Base-by-base conservation (phyloP, 805 yeast genomes). In the Diddensiella caesifluorescens region DNA sequence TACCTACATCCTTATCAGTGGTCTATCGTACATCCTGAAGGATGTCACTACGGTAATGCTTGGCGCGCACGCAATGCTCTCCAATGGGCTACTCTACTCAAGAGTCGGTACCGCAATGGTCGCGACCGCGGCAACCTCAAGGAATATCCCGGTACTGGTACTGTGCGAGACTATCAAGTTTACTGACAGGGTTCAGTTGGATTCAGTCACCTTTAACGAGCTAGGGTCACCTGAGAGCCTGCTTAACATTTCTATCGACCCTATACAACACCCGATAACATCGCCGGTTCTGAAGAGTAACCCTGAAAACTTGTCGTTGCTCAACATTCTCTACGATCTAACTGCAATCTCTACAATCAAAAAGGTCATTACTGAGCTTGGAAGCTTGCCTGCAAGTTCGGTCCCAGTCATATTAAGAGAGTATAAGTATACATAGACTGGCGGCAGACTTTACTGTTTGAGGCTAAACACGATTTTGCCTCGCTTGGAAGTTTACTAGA, bases 371-470 rank as follows among this genome's bases (percentile, higher is more conserved):
- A 92, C 97, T 1, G 98, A 92, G 62, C 78, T 90, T 50, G 98
- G 98, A 22, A 86, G 95, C 2, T 71, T 92, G 52, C 98, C 98
- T 7, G 95, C 98, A 32, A 83, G 95, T n/a, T 87, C 97, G 1
- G 97, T 92, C 44, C 98, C 98, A 21, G 97, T 92, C 37, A 86
- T 92, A 47, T 69, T 92, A 54, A 77, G 97, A 65, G 98, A 92
- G 63, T 92, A 90, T 63, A 86, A 87, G 63, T 56, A 61, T 13
- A 32, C 35, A 9, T 45, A 35, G 25, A 35, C n/a, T n/a, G n/a
- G n/a, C n/a, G n/a, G n/a, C n/a, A n/a, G n/a, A n/a, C n/a, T n/a
- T n/a, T n/a, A n/a, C n/a, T n/a, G n/a, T n/a, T n/a, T n/a, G n/a
- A n/a, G n/a, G n/a, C n/a, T n/a, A n/a, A n/a, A n/a, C n/a, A n/a